Evolutionary conservation across 1,284 basidiomycete species (phyloP).

Genomic region (Leucoagaricus sp.): DNA sequence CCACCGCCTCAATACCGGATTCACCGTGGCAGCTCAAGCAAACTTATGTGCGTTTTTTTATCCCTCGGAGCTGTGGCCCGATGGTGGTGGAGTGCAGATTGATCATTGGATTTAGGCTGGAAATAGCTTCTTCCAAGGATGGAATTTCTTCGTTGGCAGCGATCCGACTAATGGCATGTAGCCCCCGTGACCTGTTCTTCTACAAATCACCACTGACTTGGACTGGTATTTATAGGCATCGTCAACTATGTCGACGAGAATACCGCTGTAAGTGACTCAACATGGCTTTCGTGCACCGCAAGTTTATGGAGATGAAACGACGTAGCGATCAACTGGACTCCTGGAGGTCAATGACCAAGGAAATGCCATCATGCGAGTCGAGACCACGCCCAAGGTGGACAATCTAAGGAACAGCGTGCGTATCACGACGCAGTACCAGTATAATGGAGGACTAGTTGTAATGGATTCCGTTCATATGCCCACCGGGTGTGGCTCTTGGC

Average conservation of each 20-base stretch:
- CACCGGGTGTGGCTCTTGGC: conserved; percentile 87
- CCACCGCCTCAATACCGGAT: conserved; percentile 25
- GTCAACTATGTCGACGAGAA: conserved; percentile 56
- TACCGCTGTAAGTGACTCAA: conserved; percentile 51
- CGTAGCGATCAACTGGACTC: conserved; percentile 51
- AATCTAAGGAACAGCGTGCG: conserved; percentile 74
- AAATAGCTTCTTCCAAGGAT: conserved; percentile 76
- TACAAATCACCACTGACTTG: neutral
- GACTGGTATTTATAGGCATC: conserved; percentile 31
- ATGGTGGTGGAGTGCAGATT: neutral
- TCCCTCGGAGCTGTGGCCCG: neutral
- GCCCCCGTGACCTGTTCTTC: conserved; percentile 19
- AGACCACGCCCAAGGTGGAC: conserved; percentile 72
- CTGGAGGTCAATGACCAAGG: conserved; percentile 64
- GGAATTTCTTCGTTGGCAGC: conserved; percentile 68
- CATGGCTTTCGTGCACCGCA: conserved; percentile 14
- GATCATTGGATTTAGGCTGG: conserved; percentile 47
- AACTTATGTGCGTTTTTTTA: conserved; percentile 32
- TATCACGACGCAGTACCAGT: conserved; percentile 66
- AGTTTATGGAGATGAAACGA: conserved; percentile 14
- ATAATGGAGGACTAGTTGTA: conserved; percentile 71
- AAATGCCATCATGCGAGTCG: conserved; percentile 81
- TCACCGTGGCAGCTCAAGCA: conserved; percentile 40
- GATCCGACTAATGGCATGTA: conserved; percentile 81
- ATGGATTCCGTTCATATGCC: conserved; percentile 92